Evolutionary conservation across 495 filamentous ascomycete species (phyloP).

Genomic region (Hyaloscypha bicolor): DNA sequence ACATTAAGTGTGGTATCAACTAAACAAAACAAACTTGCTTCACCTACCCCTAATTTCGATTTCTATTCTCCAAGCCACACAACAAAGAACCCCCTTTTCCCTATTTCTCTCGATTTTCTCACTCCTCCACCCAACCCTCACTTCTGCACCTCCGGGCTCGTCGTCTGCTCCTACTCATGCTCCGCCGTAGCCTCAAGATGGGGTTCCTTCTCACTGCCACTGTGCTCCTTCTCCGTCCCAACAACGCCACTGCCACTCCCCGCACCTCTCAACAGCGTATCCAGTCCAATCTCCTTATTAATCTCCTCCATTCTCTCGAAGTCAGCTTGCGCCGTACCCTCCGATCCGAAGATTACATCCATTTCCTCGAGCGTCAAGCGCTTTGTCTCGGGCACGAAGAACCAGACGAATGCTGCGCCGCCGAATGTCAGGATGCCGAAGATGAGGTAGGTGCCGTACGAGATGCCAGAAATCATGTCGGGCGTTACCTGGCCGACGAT

Average conservation of each 20-base stretch:
- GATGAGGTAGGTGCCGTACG: slow-evolving; percentile 79
- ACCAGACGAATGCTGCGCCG: slow-evolving; percentile 72
- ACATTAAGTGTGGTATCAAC: no score
- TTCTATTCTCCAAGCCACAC: neutral
- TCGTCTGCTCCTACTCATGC: neutral
- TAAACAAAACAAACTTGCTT: no score
- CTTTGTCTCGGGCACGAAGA: slow-evolving; percentile 77
- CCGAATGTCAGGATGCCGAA: slow-evolving; percentile 72
- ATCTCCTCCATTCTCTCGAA: slow-evolving; percentile 73
- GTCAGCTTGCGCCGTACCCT: slow-evolving; percentile 69
- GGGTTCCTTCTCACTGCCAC: slow-evolving; percentile 7
- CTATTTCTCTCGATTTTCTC: neutral
- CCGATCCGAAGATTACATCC: slow-evolving; percentile 77
- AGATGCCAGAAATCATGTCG: slow-evolving; percentile 69
- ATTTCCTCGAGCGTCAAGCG: slow-evolving; percentile 60
- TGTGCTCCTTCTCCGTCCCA: neutral
- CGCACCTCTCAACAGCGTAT: slow-evolving; percentile 28
- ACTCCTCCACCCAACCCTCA: neutral
- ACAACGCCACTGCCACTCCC: neutral
- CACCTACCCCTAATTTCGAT: neutral
- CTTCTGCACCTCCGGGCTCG: neutral
- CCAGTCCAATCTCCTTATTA: slow-evolving; percentile 69
- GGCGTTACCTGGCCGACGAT: slow-evolving; percentile 58
- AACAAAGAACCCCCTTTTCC: neutral
- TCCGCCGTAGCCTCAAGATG: slow-evolving; percentile 8